phyloP scores from a whole-genome alignment of 352 stramenopile genomes.

The Pythium phragmitis region DNA sequence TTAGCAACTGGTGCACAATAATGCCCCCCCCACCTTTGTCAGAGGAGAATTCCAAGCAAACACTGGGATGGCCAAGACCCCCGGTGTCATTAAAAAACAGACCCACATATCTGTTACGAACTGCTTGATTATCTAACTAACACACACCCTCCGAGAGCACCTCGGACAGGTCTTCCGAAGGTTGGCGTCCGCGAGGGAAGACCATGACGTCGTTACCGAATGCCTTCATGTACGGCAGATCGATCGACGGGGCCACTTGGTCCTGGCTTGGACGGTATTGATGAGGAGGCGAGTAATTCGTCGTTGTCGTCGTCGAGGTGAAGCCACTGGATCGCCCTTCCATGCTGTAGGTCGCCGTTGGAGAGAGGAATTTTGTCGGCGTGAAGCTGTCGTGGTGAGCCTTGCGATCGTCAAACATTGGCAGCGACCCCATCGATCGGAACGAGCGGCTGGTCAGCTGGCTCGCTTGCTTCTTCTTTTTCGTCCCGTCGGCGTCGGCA shows the following conservation, averaged over 20 bases:
- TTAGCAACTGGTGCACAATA: conserved; percentile 7
- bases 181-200: conserved; percentile 60
- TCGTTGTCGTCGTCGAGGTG: conserved; percentile 18
- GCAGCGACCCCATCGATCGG: conserved; percentile 13
- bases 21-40: neutral
- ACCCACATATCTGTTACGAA: conserved; percentile 5
- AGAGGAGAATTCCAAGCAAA: conserved; percentile 3
- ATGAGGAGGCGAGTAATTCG: conserved; percentile 35
- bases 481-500: conserved; percentile 31
- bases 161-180: conserved; percentile 76
- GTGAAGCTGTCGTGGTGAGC: conserved; percentile 27
- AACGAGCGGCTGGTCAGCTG: conserved; percentile 13
- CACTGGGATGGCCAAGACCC: conserved; percentile 2
- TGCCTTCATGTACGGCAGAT: conserved; percentile 64
- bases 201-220: conserved; percentile 64
- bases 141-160: conserved; percentile 79
- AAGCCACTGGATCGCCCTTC: conserved; percentile 28
- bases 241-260: conserved; percentile 36
- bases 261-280: conserved; percentile 30
- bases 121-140: conserved; percentile 33
- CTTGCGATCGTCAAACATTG: conserved; percentile 27
- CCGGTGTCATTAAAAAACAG: neutral
- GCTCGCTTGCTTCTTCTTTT: conserved; percentile 27
- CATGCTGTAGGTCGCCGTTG: conserved; percentile 35
- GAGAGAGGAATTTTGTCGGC: conserved; percentile 51